Evolutionary conservation across 2,329 filamentous ascomycete species (phyloP).

Genomic region (Annulohypoxylon truncatum): DNA sequence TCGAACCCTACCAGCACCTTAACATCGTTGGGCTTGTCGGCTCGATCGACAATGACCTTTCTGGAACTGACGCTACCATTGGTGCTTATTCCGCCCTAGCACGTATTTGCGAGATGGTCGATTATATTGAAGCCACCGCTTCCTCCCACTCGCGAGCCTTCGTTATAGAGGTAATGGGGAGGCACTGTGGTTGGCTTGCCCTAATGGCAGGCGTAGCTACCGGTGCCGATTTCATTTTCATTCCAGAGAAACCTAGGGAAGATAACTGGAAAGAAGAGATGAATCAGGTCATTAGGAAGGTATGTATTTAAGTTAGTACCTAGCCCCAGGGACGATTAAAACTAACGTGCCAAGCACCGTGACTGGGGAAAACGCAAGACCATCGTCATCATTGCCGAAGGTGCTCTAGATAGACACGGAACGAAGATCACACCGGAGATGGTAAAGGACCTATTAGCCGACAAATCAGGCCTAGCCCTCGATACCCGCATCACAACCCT

Average conservation of each 20-base stretch:
- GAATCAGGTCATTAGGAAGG: conserved; percentile 79
- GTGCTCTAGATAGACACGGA: conserved; percentile 85
- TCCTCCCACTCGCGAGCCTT: conserved; percentile 95
- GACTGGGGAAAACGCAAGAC: conserved; percentile 93
- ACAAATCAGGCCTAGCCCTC: conserved; percentile 78
- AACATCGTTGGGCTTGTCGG: conserved; percentile 98
- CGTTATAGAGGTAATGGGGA: conserved; percentile 98
- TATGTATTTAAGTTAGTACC: conserved; percentile 51
- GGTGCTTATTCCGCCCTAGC: conserved; percentile 94
- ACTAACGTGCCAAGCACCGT: conserved; percentile 72
- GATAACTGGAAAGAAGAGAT: conserved; percentile 92
- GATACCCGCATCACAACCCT: conserved; percentile 96
- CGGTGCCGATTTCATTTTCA: conserved; percentile 96
- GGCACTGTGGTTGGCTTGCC: conserved; percentile 97
- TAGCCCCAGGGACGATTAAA: not conserved
- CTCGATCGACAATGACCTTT: conserved; percentile 98
- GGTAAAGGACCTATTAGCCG: conserved; percentile 89
- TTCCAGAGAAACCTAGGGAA: conserved; percentile 90
- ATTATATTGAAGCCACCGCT: conserved; percentile 96
- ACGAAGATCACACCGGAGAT: conserved; percentile 83
- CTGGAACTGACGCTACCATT: conserved; percentile 96
- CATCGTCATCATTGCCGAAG: conserved; percentile 97
- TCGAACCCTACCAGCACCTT: conserved; percentile 82
- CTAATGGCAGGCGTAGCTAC: conserved; percentile 96
- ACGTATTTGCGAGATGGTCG: conserved; percentile 94